phyloP scores from a whole-genome alignment of 2,329 filamentous ascomycete species.

The Pestalotiopsis sp. region DNA sequence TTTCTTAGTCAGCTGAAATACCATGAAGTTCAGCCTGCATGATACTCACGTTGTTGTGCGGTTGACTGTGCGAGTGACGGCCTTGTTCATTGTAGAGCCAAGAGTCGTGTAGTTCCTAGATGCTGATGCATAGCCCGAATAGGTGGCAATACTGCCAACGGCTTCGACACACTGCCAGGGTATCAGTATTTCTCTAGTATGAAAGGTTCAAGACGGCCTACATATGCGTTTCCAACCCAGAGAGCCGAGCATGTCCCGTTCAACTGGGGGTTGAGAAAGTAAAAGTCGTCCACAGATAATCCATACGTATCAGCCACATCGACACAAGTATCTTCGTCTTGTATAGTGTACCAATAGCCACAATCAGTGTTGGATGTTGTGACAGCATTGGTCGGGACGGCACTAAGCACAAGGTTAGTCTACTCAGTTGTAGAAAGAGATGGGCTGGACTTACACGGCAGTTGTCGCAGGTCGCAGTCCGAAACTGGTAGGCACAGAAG shows the following conservation, averaged over 20 bases:
- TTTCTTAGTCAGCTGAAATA: neutral
- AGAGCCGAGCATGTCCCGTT: constrained; percentile 37
- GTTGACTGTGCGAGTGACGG: neutral
- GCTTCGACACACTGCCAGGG: constrained; percentile 34
- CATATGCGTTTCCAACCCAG: constrained; percentile 20
- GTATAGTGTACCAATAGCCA: neutral
- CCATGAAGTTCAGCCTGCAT: neutral
- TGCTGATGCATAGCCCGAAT: constrained; percentile 12
- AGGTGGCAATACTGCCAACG: constrained; percentile 28
- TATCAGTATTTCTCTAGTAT: too few species aligned
- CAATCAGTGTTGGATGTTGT: neutral
- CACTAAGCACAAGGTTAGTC: neutral
- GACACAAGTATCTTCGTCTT: neutral
- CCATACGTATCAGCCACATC: constrained; percentile 29
- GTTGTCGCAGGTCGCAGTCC: constrained; percentile 5
- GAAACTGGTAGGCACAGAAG: neutral
- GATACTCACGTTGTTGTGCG: neutral
- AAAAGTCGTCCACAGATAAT: constrained; percentile 35
- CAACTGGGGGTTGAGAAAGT: constrained; percentile 34
- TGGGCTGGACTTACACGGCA: constrained; percentile 11
- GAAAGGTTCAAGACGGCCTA: too few species aligned
- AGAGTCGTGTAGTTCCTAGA: constrained; percentile 6
- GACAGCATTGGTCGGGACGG: constrained; percentile 24
- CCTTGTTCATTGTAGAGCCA: neutral
- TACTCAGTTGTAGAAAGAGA: neutral